A percentile compares a stretch with the other conserved stretches of the same genome.
Evolutionary conservation across 495 filamentous ascomycete genomes (phyloP).

Genomic region (Penicillium argentinense): DNA sequence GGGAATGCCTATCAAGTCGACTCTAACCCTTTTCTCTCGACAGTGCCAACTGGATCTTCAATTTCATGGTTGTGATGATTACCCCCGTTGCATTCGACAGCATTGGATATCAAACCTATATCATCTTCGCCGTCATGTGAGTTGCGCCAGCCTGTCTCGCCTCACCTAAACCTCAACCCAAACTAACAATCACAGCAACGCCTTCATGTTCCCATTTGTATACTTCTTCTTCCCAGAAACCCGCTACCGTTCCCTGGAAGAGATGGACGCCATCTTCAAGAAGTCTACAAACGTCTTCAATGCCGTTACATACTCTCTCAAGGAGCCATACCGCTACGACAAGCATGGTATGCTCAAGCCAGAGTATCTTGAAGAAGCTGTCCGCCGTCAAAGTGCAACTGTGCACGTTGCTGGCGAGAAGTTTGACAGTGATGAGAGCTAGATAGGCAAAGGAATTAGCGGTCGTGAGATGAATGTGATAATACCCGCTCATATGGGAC

Average conservation of each 20-base stretch:
- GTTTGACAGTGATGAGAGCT: conserved; percentile 39
- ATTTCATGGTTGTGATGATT: conserved; percentile 60
- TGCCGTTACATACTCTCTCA: conserved; percentile 57
- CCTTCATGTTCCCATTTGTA: conserved; percentile 25
- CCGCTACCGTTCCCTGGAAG: conserved; percentile 65
- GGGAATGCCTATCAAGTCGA: neutral
- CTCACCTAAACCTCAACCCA: conserved; percentile 3
- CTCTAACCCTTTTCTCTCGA: neutral
- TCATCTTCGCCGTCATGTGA: conserved; percentile 55
- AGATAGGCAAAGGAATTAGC: too few relatives aligned
- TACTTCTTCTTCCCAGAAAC: conserved; percentile 77
- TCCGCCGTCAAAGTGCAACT: conserved; percentile 6
- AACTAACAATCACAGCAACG: conserved; percentile 15
- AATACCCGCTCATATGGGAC: too few relatives aligned
- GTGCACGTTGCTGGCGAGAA: conserved; percentile 20
- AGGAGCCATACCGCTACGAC: conserved; percentile 64
- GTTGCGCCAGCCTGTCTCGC: neutral
- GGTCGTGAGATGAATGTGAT: too few relatives aligned
- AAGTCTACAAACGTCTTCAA: conserved; percentile 53
- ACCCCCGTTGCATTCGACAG: conserved; percentile 61
- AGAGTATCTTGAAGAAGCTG: conserved; percentile 29
- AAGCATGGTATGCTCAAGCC: conserved; percentile 61
- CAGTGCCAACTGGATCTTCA: conserved; percentile 29
- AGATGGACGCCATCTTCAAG: conserved; percentile 73
- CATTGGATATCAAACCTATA: conserved; percentile 66